Evolutionary conservation across 208 protist genomes (phyloP).

Genomic region (Borovskyia barvae): DNA sequence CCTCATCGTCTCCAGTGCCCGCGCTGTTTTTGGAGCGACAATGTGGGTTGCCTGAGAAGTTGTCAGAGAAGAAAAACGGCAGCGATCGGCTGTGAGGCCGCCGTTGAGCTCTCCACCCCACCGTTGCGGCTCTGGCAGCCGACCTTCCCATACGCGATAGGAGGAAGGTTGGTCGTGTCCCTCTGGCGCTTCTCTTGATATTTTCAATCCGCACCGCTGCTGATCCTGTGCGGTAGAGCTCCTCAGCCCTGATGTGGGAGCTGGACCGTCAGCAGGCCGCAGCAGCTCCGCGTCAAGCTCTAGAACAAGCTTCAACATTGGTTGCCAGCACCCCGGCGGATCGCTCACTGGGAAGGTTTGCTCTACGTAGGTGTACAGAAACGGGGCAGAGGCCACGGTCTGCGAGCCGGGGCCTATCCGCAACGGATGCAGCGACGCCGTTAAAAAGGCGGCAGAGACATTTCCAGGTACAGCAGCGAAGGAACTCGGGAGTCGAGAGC

Average conservation of each 20-base stretch:
- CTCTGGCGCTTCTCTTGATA: no score
- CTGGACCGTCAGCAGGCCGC: no score
- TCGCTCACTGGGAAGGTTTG: conserved; percentile 63
- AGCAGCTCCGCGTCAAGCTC: conserved; percentile 44
- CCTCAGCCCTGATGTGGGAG: no score
- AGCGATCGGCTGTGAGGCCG: conserved; percentile 4
- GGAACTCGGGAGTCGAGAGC: conserved; percentile 33
- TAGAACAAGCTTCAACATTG: conserved; percentile 64
- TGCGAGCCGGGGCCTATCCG: no score
- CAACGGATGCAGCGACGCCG: not conserved
- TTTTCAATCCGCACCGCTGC: no score
- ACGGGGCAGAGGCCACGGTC: not conserved
- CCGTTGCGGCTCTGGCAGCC: conserved; percentile 19
- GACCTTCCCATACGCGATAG: conserved; percentile 9
- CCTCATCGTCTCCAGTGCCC: conserved; percentile 17
- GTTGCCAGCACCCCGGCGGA: conserved; percentile 52
- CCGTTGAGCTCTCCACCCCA: conserved; percentile 17
- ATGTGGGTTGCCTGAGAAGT: conserved; percentile 14
- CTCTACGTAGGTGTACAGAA: conserved; percentile 45
- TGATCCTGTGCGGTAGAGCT: no score
- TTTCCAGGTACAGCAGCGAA: no score
- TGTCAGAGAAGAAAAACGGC: conserved; percentile 20
- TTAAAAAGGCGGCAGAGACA: no score
- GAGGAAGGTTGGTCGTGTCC: no score
- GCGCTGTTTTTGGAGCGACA: conserved; percentile 19